These are phyloP conservation scores for Dissophora globulifera DNA, from an alignment of 192 early-diverging fungal species.

Conservation along the genomic window DNA sequence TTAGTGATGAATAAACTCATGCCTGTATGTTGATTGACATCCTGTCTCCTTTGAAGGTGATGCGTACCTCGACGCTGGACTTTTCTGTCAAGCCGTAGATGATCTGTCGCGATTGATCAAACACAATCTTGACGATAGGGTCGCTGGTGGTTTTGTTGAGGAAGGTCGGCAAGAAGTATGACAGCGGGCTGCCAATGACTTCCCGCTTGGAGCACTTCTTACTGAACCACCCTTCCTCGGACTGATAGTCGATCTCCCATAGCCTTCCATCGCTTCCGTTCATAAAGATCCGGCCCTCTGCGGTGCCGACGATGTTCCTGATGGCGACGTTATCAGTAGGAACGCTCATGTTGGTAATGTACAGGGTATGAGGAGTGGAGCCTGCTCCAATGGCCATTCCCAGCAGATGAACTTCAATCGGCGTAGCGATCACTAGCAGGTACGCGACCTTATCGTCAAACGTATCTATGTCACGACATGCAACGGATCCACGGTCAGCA, in stretches of 20 bases:
- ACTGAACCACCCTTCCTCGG: slow-evolving; percentile 89
- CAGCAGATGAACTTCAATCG: slow-evolving; percentile 84
- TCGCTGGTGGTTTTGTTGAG: slow-evolving; percentile 56
- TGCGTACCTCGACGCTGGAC: slow-evolving; percentile 72
- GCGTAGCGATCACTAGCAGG: slow-evolving; percentile 87
- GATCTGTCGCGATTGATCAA: slow-evolving; percentile 73
- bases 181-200: slow-evolving; percentile 69
- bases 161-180: slow-evolving; percentile 80
- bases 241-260: slow-evolving; percentile 90
- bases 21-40: too few species aligned
- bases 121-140: slow-evolving; percentile 70
- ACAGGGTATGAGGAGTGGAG: slow-evolving; percentile 73
- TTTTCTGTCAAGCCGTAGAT: slow-evolving; percentile 78
- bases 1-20: not conserved
- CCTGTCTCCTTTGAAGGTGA: not conserved
- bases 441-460: slow-evolving; percentile 87
- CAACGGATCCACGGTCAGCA: too few species aligned
- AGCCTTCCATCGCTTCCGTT: slow-evolving; percentile 86
- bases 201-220: slow-evolving; percentile 80
- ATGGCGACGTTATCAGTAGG: slow-evolving; percentile 86
- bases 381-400: slow-evolving; percentile 71
- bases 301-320: slow-evolving; percentile 80
- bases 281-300: slow-evolving; percentile 90
- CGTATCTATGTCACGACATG: slow-evolving; percentile 60
- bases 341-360: slow-evolving; percentile 81